Base-by-base conservation (phyloP, 495 filamentous ascomycete species). In the Podospora conica region DNA sequence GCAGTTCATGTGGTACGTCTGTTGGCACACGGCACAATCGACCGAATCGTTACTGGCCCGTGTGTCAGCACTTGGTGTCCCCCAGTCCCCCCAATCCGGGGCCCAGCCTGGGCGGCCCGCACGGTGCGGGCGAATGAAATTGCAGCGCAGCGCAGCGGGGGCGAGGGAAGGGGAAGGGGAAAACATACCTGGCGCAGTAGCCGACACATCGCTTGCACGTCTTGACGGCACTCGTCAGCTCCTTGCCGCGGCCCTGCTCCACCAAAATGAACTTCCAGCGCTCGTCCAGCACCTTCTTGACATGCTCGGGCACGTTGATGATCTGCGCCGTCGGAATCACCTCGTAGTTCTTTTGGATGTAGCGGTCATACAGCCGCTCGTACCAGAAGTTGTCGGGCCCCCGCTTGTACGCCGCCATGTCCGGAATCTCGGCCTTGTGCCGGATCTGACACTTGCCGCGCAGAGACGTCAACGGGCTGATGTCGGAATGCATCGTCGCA, bases 1-100 rank as follows among this genome's bases (percentile, higher is more conserved):
- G 74, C 95, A 99, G 73, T 90, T 91, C 95, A 99, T 97, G 79
- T 99, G 95, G 79, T 97, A 99, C 9, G 94, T 97, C 71, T 92
- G 87, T 69, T 86, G 85, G 77, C 95, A 99, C 62, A 96, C 91
- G 28, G 96, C 95, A 76, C 95, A 99, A 70, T 98, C 94, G 29
- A 99, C 95, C 25, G 95, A 98, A 76, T 98, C 91, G 72, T 89
- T 88, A 69, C 92, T 94, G 74, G 64, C 59, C 65, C 66, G 58
- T 65, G 75, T 73, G 78, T 79, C 73, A 75, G 69, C 68, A 55
- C 58, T 58, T 29, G n/a, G 20, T 24, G 58, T 67, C 64, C 55
- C 55, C 59, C 48, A 22, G 25, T 63, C 65, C 24, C 57, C 15
- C 20, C 40, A 18, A 20, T 23, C 31, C 64, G 21, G 18, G 60